Evolutionary conservation across 352 stramenopile genomes (phyloP), one percentile per base, ranked within the genome.

Genomic region (Pythium pyrilobum): DNA sequence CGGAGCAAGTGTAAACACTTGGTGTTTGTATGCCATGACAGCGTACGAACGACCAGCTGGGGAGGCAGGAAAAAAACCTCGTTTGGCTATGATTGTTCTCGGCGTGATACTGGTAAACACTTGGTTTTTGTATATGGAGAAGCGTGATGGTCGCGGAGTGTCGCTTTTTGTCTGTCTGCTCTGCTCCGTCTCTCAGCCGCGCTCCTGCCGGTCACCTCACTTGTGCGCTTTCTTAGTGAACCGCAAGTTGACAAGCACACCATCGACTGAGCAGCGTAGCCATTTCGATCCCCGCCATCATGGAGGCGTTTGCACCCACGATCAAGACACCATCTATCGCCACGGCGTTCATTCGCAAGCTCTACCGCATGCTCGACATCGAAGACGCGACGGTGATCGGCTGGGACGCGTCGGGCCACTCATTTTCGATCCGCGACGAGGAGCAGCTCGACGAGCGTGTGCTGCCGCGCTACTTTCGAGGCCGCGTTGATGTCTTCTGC

Each of bases 361-460:
- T 90, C n/a, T 90, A 90, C 62, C 74, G 73, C 52, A 82, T 90
- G 62, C 57, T 90, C 31, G 77, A 90, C 60, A 64, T 86, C 25
- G 77, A 88, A 54, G 76, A 71, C 58, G 48, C 64, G 31, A 48
- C 54, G 13, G 72, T 88, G 51, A 80, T 90, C 50, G 38, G 45
- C 31, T 90, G 80, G 77, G 73, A 85, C 48, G 48, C 49, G 15
- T 36, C 50, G 18, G 77, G 77, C 5, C 48, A 28, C 10, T 82
- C 71, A 46, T 90, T 90, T 62, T 80, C 71, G 21, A 75, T 90
- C 37, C 67, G 69, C 39, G 80, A 90, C 56, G 67, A 61, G 45
- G 73, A 74, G 3, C 42, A 60, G 18, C 62, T 90, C 4, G 72
- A 87, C 40, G 64, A 56, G 15, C 36, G 56, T 15, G 45, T 90